These are phyloP conservation scores for Trichoderma atrobrunneum DNA, from an alignment of 2,329 filamentous ascomycete species.

Conservation along the genomic window DNA sequence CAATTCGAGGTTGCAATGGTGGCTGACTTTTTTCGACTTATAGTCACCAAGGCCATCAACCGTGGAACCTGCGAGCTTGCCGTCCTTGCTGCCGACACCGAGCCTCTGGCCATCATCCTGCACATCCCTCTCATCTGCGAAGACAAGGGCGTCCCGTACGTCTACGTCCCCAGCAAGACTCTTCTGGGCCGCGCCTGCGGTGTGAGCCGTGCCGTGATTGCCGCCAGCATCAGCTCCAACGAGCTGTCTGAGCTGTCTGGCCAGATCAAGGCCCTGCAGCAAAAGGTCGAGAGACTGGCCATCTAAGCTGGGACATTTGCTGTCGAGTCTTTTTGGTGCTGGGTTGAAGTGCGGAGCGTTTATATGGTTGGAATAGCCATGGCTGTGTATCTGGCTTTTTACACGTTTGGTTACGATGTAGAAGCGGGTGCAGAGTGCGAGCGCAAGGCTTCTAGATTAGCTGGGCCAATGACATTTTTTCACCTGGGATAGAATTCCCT, in stretches of 20 bases:
- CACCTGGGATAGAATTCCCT: neutral
- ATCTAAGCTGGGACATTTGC: conserved; percentile 56
- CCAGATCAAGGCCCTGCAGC: conserved; percentile 85
- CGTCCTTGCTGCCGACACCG: conserved; percentile 84
- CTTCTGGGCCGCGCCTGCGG: conserved; percentile 86
- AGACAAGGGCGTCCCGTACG: conserved; percentile 66
- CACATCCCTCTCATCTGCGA: conserved; percentile 88
- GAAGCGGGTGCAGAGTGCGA: neutral
- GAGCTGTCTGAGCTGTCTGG: conserved; percentile 82
- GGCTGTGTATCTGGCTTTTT: neutral
- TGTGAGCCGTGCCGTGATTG: conserved; percentile 84
- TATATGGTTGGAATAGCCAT: neutral
- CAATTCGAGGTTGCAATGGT: neutral
- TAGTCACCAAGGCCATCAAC: conserved; percentile 78
- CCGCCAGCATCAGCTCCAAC: conserved; percentile 85
- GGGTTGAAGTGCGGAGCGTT: neutral
- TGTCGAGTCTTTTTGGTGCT: neutral
- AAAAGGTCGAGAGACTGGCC: conserved; percentile 93
- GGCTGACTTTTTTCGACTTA: conserved; percentile 13
- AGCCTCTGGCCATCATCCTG: conserved; percentile 81
- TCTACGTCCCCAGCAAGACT: conserved; percentile 75
- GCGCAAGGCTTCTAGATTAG: neutral
- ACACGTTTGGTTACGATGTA: neutral
- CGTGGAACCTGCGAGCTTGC: conserved; percentile 88
- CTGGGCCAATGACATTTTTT: conserved; percentile 11